Evolutionary conservation across 2,329 filamentous ascomycete genomes (phyloP), one percentile per base, ranked within the genome.

Genomic region (Parafenestella ontariensis): DNA sequence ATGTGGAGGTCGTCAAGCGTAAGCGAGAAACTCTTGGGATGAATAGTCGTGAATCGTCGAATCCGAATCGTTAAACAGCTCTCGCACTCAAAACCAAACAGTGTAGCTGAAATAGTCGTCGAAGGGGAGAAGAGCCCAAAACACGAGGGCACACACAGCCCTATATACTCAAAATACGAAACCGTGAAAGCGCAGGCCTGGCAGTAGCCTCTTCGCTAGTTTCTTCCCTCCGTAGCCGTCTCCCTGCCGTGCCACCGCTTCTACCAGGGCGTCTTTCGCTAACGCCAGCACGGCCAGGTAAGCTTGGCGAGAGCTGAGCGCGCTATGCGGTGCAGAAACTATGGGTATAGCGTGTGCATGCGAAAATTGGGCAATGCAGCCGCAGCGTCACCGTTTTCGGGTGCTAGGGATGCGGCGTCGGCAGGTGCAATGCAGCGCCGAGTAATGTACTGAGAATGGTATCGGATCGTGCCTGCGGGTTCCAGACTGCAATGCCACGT

Each of bases 181-280:
- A 66, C 62, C 62, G 64, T 68, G 64, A 67, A 59, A 63, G 65
- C 61, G 41, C n/a, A n/a, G n/a, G 65, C 60, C 60, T 59, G 59
- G 61, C 58, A 23, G 42, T 53, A 52, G 56, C 49, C 56, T 52
- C 54, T 50, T 66, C 63, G 56, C 61, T 66, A 68, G 61, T 46
- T 20, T 41, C 11, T n/a, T 36, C 52, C 57, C 51, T 49, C 59
- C 43, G 59, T 58, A 57, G 59, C 63, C 46, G 54, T 55, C 51
- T 56, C 64, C 58, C 54, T 65, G 64, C 64, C 62, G 64, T 62
- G 59, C 58, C 51, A 61, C 49, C 21, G 18, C 58, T 46, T 46
- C 42, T 44, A 31, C 47, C 47, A 51, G 37, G 44, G 42, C 46
- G 36, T 48, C 9, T 51, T 43, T 49, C 45, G 50, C 56, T 44